A percentile compares a stretch with the other conserved stretches of the same genome.
Conservation (phyloP, 805 yeast species). For the Pichia nanzhaoensis region DNA sequence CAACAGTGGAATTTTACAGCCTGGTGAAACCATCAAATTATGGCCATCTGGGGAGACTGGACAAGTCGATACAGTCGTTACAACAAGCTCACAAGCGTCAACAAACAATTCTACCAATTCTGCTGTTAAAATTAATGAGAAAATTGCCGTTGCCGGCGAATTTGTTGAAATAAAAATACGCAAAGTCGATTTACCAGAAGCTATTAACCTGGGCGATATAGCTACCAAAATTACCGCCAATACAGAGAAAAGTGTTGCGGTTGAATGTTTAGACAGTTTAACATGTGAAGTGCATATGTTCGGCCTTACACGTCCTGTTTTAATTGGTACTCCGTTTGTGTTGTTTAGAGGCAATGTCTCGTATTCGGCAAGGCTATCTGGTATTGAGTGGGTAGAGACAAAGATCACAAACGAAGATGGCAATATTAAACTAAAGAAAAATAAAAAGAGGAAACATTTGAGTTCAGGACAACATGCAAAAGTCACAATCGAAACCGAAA, state of each 20-base stretch:
- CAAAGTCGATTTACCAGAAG: conserved; percentile 31
- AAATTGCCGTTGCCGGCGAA: conserved; percentile 48
- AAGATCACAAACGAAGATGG: conserved; percentile 27
- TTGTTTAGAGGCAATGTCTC: conserved; percentile 71
- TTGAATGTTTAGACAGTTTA: conserved; percentile 42
- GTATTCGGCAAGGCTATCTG: conserved; percentile 58
- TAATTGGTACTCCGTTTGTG: conserved; percentile 74
- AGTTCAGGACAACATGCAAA: conserved; percentile 53
- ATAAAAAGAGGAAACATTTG: conserved; percentile 49
- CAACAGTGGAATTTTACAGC: conserved; percentile 60
- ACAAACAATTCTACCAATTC: conserved; percentile 10
- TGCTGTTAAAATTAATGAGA: conserved; percentile 16
- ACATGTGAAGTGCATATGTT: conserved; percentile 58
- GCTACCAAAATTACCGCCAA: conserved; percentile 30
- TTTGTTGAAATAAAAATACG: conserved; percentile 41
- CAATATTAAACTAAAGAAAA: conserved; percentile 28
- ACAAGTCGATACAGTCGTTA: conserved; percentile 34
- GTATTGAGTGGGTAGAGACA: conserved; percentile 29
- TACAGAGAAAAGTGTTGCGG: conserved; percentile 6
- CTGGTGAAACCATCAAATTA: conserved; percentile 56
- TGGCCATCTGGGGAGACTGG: conserved; percentile 45
- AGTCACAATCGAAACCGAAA: conserved; percentile 38
- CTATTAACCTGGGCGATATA: conserved; percentile 62
- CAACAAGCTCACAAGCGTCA: conserved; percentile 21
- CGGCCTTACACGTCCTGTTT: conserved; percentile 60